Conservation (phyloP, 768 basidiomycete genomes). For the Strobilomyces confusus region DNA sequence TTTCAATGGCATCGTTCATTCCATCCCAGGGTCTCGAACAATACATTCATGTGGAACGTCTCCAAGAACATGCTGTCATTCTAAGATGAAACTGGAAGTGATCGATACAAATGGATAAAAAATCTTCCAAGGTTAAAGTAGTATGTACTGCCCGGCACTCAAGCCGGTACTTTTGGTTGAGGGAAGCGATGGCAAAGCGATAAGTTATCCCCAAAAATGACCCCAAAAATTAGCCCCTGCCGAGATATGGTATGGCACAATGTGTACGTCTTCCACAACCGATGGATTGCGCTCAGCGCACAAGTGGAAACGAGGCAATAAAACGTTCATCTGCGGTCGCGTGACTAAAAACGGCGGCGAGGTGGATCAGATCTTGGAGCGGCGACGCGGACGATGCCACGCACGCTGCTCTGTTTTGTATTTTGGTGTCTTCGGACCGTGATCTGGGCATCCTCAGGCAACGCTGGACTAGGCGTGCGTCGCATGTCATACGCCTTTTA, state of each 20-base stretch:
- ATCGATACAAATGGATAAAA: constrained; percentile 15
- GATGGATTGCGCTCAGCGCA: constrained; percentile 21
- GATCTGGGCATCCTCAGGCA: constrained; percentile 30
- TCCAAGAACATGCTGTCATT: constrained; percentile 8
- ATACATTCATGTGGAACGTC: background rate
- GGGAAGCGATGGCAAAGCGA: constrained; percentile 16
- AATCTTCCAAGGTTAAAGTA: constrained; percentile 8
- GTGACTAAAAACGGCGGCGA: constrained; percentile 20
- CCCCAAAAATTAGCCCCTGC: constrained; percentile 19
- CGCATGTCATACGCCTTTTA: constrained; percentile 27
- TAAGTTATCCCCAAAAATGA: constrained; percentile 26
- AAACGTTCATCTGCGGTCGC: constrained; percentile 27
- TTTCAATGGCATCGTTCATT: constrained; percentile 10
- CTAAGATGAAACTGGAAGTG: constrained; percentile 8
- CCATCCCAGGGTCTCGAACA: constrained; percentile 10
- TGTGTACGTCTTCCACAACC: constrained; percentile 14
- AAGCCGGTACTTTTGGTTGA: constrained; percentile 20
- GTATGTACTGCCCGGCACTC: constrained; percentile 14
- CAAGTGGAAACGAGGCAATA: constrained; percentile 10
- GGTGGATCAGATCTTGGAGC: constrained; percentile 7
- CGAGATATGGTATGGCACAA: constrained; percentile 17
- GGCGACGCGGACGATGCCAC: background rate
- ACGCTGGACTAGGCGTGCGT: constrained; percentile 31
- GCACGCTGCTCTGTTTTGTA: constrained; percentile 19
- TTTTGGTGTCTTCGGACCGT: constrained; percentile 31